Percentiles rank a stretch among this genome's conserved stretches.
Evolutionary conservation across 495 filamentous ascomycete species (phyloP).

Genomic region (Elasticomyces elasticus): DNA sequence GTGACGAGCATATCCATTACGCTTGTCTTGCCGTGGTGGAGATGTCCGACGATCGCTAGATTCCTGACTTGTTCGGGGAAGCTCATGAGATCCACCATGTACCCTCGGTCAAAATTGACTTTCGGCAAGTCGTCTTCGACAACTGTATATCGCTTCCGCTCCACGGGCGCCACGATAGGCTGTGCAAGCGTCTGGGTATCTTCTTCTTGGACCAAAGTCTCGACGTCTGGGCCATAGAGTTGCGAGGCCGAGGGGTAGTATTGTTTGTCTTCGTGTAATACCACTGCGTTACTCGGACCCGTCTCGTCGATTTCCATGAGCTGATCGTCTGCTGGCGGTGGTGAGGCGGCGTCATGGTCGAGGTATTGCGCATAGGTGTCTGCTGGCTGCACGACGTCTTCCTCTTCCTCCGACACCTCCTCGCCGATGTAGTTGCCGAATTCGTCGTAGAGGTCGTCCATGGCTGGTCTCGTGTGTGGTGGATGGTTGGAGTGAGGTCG

Average conservation of each 20-base stretch:
- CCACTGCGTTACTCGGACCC: slow-evolving; percentile 90
- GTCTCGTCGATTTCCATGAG: slow-evolving; percentile 91
- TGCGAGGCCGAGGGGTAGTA: slow-evolving; percentile 96
- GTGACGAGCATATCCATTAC: slow-evolving; percentile 97
- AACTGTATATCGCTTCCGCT: slow-evolving; percentile 89
- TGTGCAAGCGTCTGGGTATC: slow-evolving; percentile 86
- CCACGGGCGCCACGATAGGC: slow-evolving; percentile 86
- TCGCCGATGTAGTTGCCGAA: slow-evolving; percentile 94
- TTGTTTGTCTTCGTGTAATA: slow-evolving; percentile 97
- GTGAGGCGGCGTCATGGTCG: slow-evolving; percentile 45
- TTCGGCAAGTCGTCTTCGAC: slow-evolving; percentile 84
- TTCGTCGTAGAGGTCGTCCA: slow-evolving; percentile 39
- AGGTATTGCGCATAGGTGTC: slow-evolving; percentile 64
- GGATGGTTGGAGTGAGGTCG: no score
- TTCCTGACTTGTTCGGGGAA: slow-evolving; percentile 91
- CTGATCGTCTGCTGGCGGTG: slow-evolving; percentile 51
- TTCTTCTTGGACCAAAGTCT: slow-evolving; percentile 93
- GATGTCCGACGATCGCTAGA: slow-evolving; percentile 79
- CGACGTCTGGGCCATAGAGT: slow-evolving; percentile 86
- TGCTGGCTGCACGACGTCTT: slow-evolving; percentile 61
- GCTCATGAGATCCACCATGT: slow-evolving; percentile 94
- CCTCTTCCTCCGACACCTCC: slow-evolving; percentile 73
- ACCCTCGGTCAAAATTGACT: slow-evolving; percentile 75
- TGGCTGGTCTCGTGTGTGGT: slow-evolving; percentile 13
- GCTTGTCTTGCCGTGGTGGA: slow-evolving; percentile 96